Evolutionary conservation across 768 basidiomycete genomes (phyloP), one percentile per base, ranked within the genome.

Genomic region (Kockovaella imperatae): DNA sequence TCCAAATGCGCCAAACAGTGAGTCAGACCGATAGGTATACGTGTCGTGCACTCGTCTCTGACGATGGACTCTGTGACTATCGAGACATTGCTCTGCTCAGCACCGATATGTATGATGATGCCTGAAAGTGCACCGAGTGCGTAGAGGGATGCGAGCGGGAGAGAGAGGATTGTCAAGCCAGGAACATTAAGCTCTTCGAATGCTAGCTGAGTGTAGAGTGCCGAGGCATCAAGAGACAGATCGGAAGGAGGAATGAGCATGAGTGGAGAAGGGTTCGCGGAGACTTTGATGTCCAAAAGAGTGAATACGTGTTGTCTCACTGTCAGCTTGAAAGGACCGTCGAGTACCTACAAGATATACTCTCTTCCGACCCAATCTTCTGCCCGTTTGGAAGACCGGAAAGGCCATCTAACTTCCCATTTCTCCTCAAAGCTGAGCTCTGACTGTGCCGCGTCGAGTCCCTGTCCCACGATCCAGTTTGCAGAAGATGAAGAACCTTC

Each of bases 121-220:
- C 69, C 69, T 7, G 53, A 61, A 26, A 63, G 59, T 5, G 59
- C 49, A 5, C 64, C 64, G 4, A 70, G 57, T 1, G 64, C 69
- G 47, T 55, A 68, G 3, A 68, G 47, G 2, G 64, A 44, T 1
- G 69, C 69, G 6, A 67, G 51, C 0, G 64, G 57, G 18, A 54
- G 46, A 29, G 64, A 60, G 11, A 70, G 45, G 17, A 67, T 36
- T 21, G 58, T 53, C 40, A 70, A 53, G 20, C 54, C 57, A 2
- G 69, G 61, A 18, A 57, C 56, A 45, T 70, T 70, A 32, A 70
- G 59, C 1, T 32, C 26, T 49, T 70, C 69, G 50, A 70, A 70
- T 0, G 64, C 59, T 20, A 70, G 17, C 47, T 63, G 67, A 24
- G 61, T 60, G 52, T 67, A 68, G 4, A 47, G 29, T 4, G 60